Conservation (phyloP, 2,329 filamentous ascomycete genomes). For the Exophiala bonariae region DNA sequence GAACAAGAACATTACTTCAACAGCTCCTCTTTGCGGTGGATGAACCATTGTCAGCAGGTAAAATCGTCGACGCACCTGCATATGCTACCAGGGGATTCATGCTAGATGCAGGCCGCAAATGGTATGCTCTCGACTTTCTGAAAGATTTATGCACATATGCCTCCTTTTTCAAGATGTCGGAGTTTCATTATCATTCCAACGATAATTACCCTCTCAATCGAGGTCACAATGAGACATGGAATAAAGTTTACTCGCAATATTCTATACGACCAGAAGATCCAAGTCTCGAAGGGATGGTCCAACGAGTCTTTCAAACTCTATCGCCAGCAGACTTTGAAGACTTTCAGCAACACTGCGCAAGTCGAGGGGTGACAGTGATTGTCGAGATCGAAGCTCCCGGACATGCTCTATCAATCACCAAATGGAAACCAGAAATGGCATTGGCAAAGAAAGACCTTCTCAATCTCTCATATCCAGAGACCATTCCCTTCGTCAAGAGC, state of each 20-base stretch:
- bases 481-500: constrained; percentile 53
- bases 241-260: constrained; percentile 57
- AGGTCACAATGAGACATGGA: constrained; percentile 45
- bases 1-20: constrained; percentile 56
- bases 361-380: constrained; percentile 58
- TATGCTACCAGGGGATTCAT: constrained; percentile 52
- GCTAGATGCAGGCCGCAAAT: constrained; percentile 58
- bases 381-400: constrained; percentile 63
- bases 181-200: constrained; percentile 59
- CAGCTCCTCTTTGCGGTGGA: constrained; percentile 39
- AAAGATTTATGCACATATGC: constrained; percentile 61
- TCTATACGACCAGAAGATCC: constrained; percentile 52
- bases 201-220: constrained; percentile 57
- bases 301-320: constrained; percentile 56
- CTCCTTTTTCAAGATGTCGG: constrained; percentile 63
- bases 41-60: constrained; percentile 44
- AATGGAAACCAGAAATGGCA: constrained; percentile 60
- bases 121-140: constrained; percentile 56
- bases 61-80: constrained; percentile 51
- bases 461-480: constrained; percentile 57
- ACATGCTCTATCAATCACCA: constrained; percentile 56
- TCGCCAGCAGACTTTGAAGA: constrained; percentile 52
- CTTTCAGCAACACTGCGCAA: constrained; percentile 54
- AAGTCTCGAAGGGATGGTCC: constrained; percentile 51
- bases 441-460: constrained; percentile 52